A percentile compares a stretch with the other conserved stretches of the same genome.
Conservation (phyloP, 306 rosid species). For the Sindora glabra region DNA sequence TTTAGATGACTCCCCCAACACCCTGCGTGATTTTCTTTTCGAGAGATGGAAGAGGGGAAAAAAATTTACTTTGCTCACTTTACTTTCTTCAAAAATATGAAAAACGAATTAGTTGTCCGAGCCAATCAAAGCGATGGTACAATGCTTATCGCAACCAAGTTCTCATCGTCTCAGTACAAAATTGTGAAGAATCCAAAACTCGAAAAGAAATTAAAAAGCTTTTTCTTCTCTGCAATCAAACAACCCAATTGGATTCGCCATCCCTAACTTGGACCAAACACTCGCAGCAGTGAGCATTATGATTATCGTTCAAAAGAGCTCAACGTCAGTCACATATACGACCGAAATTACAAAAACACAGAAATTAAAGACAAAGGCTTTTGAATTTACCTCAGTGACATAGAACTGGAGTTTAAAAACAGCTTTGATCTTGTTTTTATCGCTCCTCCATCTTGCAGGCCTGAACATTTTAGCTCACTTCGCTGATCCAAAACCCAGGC, state of each 20-base stretch:
- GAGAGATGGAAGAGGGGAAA: no score
- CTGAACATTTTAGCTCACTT: constrained; percentile 52
- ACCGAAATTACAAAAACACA: not conserved
- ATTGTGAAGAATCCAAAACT: not conserved
- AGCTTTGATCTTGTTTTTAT: constrained; percentile 66
- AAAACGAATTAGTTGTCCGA: no score
- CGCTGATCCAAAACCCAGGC: constrained; percentile 16
- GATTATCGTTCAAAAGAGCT: constrained; percentile 10
- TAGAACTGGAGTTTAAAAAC: constrained; percentile 75
- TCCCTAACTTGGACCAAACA: no score
- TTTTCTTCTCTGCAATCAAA: constrained; percentile 27
- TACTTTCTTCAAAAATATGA: no score
- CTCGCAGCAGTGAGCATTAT: not conserved
- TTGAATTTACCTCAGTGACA: constrained; percentile 64
- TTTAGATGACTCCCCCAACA: no score
- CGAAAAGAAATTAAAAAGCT: not conserved
- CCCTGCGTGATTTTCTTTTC: no score
- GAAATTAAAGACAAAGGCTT: no score
- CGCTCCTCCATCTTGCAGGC: constrained; percentile 84
- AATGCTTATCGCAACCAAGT: no score
- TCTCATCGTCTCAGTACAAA: no score
- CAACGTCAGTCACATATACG: not conserved
- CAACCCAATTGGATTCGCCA: constrained; percentile 1
- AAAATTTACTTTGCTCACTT: no score
- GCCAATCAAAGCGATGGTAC: no score